Evolutionary conservation across 208 protist species (phyloP).

Genomic region (Wallacemonas sp.): DNA sequence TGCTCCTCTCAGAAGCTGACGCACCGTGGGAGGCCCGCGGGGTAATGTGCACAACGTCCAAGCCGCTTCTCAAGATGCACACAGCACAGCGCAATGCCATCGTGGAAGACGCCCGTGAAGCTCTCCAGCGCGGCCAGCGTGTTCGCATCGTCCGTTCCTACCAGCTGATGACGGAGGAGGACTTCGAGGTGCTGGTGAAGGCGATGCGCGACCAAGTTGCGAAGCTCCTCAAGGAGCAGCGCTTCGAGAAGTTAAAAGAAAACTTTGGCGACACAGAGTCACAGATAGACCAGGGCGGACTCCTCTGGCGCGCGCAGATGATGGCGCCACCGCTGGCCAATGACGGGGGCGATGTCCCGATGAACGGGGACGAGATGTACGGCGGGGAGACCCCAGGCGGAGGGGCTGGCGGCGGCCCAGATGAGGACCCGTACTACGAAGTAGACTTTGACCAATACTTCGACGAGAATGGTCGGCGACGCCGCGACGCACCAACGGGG

Average conservation of each 20-base stretch:
- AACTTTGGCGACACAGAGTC: slow-evolving; percentile 74
- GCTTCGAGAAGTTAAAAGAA: slow-evolving; percentile 73
- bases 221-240: slow-evolving; percentile 52
- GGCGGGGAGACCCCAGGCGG: neutral
- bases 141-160: slow-evolving; percentile 88
- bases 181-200: slow-evolving; percentile 72
- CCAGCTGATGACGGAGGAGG: slow-evolving; percentile 82
- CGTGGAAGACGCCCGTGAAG: slow-evolving; percentile 67
- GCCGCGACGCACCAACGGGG: neutral
- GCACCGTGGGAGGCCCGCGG: slow-evolving; percentile 77
- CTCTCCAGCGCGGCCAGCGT: slow-evolving; percentile 56
- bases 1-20: slow-evolving; percentile 75
- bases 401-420: neutral
- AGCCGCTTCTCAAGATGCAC: slow-evolving; percentile 76
- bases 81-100: slow-evolving; percentile 84
- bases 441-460: slow-evolving; percentile 50
- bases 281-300: slow-evolving; percentile 53
- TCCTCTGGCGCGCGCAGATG: slow-evolving; percentile 53
- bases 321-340: slow-evolving; percentile 17
- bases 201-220: slow-evolving; percentile 75
- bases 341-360: neutral
- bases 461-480: slow-evolving; percentile 19
- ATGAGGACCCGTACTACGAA: slow-evolving; percentile 42
- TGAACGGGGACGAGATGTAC: neutral
- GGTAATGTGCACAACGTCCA: slow-evolving; percentile 58